Conservation (phyloP, 768 basidiomycete genomes). For the Russula earlei region DNA sequence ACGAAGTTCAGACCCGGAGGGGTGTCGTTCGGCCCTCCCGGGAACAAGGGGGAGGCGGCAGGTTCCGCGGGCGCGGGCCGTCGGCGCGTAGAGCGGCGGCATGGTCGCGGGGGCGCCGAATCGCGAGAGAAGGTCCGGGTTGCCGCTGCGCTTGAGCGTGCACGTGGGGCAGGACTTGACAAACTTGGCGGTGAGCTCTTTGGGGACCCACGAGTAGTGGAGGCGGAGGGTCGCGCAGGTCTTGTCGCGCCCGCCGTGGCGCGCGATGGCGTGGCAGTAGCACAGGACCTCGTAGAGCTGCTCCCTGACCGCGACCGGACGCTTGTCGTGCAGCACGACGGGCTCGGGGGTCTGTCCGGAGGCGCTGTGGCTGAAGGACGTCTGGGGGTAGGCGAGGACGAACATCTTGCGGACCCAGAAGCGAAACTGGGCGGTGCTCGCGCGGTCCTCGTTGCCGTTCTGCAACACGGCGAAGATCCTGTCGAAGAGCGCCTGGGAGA, state of each 20-base stretch:
- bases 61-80: not conserved
- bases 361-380: slow-evolving; percentile 2
- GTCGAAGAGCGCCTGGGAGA: slow-evolving; percentile 19
- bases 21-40: slow-evolving; percentile 10
- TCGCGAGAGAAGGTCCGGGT: slow-evolving; percentile 19
- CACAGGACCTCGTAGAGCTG: slow-evolving; percentile 72
- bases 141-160: slow-evolving; percentile 35
- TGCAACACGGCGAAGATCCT: slow-evolving; percentile 16
- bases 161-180: slow-evolving; percentile 77
- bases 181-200: slow-evolving; percentile 71
- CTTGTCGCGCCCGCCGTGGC: slow-evolving; percentile 74
- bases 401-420: slow-evolving; percentile 22
- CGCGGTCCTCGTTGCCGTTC: slow-evolving; percentile 14
- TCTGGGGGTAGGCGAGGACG: slow-evolving; percentile 18
- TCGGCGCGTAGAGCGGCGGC: not conserved
- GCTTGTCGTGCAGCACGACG: slow-evolving; percentile 62
- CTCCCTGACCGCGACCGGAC: slow-evolving; percentile 67
- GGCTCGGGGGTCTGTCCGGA: not conserved
- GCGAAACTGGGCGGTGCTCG: slow-evolving; percentile 19
- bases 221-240: slow-evolving; percentile 57
- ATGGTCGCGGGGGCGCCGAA: slow-evolving; percentile 1
- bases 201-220: slow-evolving; percentile 77
- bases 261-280: slow-evolving; percentile 54
- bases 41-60: not conserved
- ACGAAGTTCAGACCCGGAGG: slow-evolving; percentile 2